Percentiles rank a stretch among this genome's conserved stretches.
Conservation (phyloP, 768 basidiomycete species). For the Nevesoporus exiguus region DNA sequence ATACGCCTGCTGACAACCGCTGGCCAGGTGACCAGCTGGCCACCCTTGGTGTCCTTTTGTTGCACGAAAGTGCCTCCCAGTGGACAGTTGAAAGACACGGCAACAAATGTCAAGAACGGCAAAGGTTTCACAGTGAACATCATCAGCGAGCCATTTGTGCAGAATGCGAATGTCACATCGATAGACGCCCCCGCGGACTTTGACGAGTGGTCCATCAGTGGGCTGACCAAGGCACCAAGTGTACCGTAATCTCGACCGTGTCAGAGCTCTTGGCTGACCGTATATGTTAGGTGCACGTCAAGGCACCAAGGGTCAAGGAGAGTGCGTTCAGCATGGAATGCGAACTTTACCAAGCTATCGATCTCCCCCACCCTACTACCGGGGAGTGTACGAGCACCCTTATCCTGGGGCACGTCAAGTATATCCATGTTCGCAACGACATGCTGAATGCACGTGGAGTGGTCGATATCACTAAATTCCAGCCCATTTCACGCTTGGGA, state of each 20-base stretch:
- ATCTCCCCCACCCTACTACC: constrained; percentile 32
- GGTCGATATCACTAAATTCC: constrained; percentile 36
- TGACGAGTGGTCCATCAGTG: constrained; percentile 40
- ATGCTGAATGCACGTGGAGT: constrained; percentile 35
- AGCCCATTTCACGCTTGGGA: constrained; percentile 38
- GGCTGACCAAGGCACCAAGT: constrained; percentile 17
- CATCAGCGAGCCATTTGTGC: constrained; percentile 48
- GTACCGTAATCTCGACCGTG: background rate
- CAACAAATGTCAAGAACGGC: constrained; percentile 40
- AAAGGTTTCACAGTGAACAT: constrained; percentile 51
- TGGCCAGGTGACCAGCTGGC: constrained; percentile 21
- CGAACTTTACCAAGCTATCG: constrained; percentile 34
- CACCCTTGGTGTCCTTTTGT: constrained; percentile 39
- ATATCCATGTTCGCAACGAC: constrained; percentile 42
- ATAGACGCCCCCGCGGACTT: constrained; percentile 36
- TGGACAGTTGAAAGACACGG: constrained; percentile 40
- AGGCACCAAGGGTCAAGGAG: constrained; percentile 39
- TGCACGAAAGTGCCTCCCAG: constrained; percentile 11
- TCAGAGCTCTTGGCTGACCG: background rate
- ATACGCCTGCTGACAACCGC: background rate
- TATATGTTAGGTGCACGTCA: constrained; percentile 30
- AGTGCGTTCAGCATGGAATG: constrained; percentile 49
- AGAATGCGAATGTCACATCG: constrained; percentile 37
- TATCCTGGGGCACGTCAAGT: constrained; percentile 37
- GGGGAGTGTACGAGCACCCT: constrained; percentile 30